A percentile compares a stretch with the other conserved stretches of the same genome.
These are phyloP conservation scores for Psilocybe tampanensis DNA, from an alignment of 768 basidiomycete genomes.

Conservation along the genomic window DNA sequence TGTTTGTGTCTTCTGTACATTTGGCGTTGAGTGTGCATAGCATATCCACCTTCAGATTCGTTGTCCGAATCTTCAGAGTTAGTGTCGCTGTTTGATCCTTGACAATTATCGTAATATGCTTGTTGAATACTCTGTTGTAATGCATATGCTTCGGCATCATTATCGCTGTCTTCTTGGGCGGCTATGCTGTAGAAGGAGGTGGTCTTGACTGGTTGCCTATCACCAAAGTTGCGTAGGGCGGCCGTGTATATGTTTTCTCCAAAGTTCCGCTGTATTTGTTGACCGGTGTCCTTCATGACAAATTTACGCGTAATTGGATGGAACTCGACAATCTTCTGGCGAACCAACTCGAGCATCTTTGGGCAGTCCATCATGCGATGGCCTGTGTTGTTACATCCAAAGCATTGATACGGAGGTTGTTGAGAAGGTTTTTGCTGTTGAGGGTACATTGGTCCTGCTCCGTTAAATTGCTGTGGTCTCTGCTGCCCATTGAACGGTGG, in stretches of 20 bases:
- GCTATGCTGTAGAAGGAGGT: background rate
- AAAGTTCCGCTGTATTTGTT: background rate
- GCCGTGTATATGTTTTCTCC: slow-evolving; percentile 1
- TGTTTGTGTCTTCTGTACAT: too few relatives aligned
- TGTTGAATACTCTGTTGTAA: too few relatives aligned
- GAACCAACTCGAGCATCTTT: slow-evolving; percentile 2
- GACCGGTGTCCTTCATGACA: background rate
- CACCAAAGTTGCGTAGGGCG: background rate
- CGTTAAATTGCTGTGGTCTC: too few relatives aligned
- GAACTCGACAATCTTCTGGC: background rate
- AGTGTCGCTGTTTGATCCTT: too few relatives aligned
- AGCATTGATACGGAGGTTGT: background rate
- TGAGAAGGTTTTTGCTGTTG: background rate
- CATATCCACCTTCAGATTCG: too few relatives aligned
- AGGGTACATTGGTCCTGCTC: too few relatives aligned
- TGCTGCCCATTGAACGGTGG: too few relatives aligned
- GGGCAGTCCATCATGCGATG: slow-evolving; percentile 8
- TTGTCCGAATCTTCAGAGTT: too few relatives aligned
- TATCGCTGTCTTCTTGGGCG: background rate
- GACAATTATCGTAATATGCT: background rate
- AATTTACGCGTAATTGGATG: background rate
- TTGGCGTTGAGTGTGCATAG: too few relatives aligned
- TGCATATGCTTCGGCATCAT: background rate
- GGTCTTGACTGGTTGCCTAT: too few relatives aligned
- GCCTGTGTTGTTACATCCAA: slow-evolving; percentile 3